Evolutionary conservation across 148 eudicot genomes (phyloP).

Genomic region (Salicornia ramosissima): DNA sequence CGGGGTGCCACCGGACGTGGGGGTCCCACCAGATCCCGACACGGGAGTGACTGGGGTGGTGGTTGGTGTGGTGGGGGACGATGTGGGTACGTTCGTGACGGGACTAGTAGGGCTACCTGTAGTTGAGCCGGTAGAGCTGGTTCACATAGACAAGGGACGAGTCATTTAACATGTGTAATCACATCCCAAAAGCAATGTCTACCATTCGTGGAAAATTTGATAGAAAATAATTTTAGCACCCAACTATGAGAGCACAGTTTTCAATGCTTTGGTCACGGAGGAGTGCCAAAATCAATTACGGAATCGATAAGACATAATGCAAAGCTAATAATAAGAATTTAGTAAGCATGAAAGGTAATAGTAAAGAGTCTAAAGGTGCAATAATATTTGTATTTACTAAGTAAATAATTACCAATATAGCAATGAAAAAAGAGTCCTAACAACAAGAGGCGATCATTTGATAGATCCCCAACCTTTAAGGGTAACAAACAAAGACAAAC

Average conservation of each 20-base stretch:
- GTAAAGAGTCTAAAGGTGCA: no score
- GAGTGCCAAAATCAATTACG: no score
- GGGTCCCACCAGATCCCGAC: conserved; percentile 18
- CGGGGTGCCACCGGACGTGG: conserved; percentile 18
- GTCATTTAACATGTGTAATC: background rate
- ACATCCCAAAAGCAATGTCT: background rate
- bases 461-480: conserved; percentile 6
- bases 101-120: conserved; percentile 11
- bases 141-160: conserved; percentile 1
- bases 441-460: background rate
- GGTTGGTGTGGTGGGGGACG: conserved; percentile 26
- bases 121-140: conserved; percentile 22
- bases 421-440: background rate
- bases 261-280: no score
- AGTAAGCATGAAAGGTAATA: no score
- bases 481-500: conserved; percentile 7
- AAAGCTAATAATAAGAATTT: no score
- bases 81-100: conserved; percentile 23
- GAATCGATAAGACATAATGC: no score
- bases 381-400: no score
- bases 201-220: no score
- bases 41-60: conserved; percentile 19
- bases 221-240: background rate
- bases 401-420: no score
- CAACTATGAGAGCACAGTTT: no score